These are phyloP conservation scores for Microbotryomycetes sp. DNA, from an alignment of 1,284 basidiomycete species.

Conservation along the genomic window DNA sequence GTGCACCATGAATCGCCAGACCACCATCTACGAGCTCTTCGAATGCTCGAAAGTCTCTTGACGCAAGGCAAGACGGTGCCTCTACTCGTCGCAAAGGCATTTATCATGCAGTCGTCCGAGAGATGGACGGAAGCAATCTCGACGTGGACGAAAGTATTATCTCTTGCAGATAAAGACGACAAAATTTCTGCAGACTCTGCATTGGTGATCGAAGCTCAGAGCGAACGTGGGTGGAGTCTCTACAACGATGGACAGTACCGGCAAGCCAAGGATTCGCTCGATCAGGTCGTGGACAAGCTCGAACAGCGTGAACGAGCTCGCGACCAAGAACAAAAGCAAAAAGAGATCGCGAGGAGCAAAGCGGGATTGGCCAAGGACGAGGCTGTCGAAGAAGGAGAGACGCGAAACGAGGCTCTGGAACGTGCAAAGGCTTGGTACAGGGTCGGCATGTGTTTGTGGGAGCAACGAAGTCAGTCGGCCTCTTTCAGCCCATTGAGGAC, in stretches of 20 bases:
- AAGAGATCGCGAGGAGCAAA: slow-evolving; percentile 21
- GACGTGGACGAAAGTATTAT: slow-evolving; percentile 52
- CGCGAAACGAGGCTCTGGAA: slow-evolving; percentile 29
- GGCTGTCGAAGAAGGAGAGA: slow-evolving; percentile 45
- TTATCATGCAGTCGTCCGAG: slow-evolving; percentile 57
- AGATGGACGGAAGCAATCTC: slow-evolving; percentile 64
- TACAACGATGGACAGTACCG: slow-evolving; percentile 54
- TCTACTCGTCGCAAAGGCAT: slow-evolving; percentile 67
- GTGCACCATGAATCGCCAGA: slow-evolving; percentile 84
- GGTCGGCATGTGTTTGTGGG: slow-evolving; percentile 70
- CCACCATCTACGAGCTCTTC: slow-evolving; percentile 70
- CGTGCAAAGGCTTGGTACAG: slow-evolving; percentile 76
- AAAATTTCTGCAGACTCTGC: slow-evolving; percentile 40
- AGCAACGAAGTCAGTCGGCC: slow-evolving; percentile 54
- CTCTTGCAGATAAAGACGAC: slow-evolving; percentile 42
- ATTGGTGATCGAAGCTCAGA: slow-evolving; percentile 56
- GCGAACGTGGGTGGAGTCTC: slow-evolving; percentile 81
- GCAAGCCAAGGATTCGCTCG: slow-evolving; percentile 53
- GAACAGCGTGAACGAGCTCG: slow-evolving; percentile 40
- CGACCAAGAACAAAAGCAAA: slow-evolving; percentile 24
- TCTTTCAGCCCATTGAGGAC: neutral
- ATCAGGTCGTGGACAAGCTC: slow-evolving; percentile 53
- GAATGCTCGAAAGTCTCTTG: slow-evolving; percentile 66
- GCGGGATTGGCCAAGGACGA: slow-evolving; percentile 49
- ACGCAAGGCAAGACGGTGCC: slow-evolving; percentile 56